phyloP scores from a whole-genome alignment of 2,329 filamentous ascomycete species.

The Fusarium citri region DNA sequence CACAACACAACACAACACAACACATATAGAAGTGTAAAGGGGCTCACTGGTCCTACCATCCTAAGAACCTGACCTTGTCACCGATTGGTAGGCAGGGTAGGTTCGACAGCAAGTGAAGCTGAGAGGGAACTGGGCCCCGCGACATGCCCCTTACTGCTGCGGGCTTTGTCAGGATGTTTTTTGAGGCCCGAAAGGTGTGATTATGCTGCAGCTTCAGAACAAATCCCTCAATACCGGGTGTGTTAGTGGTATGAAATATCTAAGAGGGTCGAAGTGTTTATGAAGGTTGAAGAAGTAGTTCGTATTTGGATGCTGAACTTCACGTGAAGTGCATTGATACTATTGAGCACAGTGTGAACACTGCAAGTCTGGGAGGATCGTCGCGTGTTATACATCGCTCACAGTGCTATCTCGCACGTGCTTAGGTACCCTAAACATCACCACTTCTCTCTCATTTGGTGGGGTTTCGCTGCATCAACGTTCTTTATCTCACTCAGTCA shows the following conservation, averaged over 20 bases:
- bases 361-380: rapidly evolving
- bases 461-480: constrained; percentile 4
- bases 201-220: constrained; percentile 28
- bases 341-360: constrained; percentile 24
- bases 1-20: neutral
- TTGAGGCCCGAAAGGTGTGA: constrained; percentile 38
- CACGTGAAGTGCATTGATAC: constrained; percentile 22
- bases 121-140: constrained; percentile 71
- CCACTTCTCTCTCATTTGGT: neutral
- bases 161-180: constrained; percentile 7
- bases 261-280: neutral
- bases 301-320: constrained; percentile 18
- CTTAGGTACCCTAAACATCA: constrained; percentile 22
- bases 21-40: constrained; percentile 1
- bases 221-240: constrained; percentile 25
- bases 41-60: constrained; percentile 73
- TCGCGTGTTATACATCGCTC: rapidly evolving
- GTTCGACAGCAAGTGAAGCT: constrained; percentile 72
- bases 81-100: constrained; percentile 64
- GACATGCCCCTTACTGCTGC: constrained; percentile 56
- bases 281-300: constrained; percentile 27
- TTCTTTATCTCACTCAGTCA: neutral
- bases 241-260: constrained; percentile 1
- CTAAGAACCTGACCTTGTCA: constrained; percentile 91
- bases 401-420: constrained; percentile 27